phyloP scores from a whole-genome alignment of 2,329 filamentous ascomycete species.

The Ceratocystis diversiconidia region DNA sequence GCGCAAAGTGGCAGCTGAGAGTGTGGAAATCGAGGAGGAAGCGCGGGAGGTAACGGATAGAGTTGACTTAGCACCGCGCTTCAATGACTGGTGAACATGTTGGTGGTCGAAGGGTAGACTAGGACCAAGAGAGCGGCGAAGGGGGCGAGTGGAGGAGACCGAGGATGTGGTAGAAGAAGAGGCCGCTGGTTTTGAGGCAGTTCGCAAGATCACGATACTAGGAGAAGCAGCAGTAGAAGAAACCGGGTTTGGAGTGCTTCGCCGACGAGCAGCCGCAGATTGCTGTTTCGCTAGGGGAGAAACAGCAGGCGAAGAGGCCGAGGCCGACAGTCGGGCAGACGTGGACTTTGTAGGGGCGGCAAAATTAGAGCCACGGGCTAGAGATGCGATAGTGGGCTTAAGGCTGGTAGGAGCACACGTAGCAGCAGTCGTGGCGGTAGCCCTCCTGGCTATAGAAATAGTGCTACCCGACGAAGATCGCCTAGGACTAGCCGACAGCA shows the following conservation, averaged over 20 bases:
- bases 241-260: background rate
- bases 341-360: slow-evolving; percentile 8
- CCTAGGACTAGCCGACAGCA: background rate
- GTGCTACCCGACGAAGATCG: background rate
- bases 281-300: background rate
- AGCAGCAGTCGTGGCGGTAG: background rate
- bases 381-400: slow-evolving; percentile 15
- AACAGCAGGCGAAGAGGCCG: background rate
- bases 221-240: background rate
- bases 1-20: background rate
- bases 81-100: slow-evolving; percentile 12
- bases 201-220: slow-evolving; percentile 13
- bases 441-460: background rate
- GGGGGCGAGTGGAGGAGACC: background rate
- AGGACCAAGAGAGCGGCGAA: background rate
- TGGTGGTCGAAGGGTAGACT: slow-evolving; percentile 7
- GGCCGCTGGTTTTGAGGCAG: slow-evolving; percentile 8
- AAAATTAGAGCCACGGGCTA: slow-evolving; percentile 13
- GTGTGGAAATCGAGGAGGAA: background rate
- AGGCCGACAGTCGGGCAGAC: background rate
- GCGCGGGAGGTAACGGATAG: background rate
- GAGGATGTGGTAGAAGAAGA: slow-evolving; percentile 1
- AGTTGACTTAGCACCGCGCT: slow-evolving; percentile 9
- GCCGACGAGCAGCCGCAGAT: background rate
- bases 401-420: background rate